A percentile compares a stretch with the other conserved stretches of the same genome.
phyloP scores from a whole-genome alignment of 192 early-diverging fungal genomes.

The Backusella liffmaniae region DNA sequence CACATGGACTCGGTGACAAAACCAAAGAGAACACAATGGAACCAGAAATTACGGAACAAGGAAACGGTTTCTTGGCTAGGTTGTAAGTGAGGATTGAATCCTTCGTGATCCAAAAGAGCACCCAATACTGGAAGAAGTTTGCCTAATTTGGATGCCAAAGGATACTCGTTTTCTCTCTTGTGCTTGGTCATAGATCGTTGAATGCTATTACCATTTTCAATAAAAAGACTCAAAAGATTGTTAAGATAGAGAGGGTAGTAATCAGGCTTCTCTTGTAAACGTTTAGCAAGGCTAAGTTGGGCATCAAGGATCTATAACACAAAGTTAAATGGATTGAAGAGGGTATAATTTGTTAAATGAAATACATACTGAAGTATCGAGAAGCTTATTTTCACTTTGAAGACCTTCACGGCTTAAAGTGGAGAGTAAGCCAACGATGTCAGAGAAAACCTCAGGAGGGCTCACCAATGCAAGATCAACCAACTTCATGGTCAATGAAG shows the following conservation, averaged over 20 bases:
- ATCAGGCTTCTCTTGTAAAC: conserved; percentile 49
- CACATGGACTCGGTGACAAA: conserved; percentile 73
- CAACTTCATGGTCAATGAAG: conserved; percentile 54
- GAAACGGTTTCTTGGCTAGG: conserved; percentile 61
- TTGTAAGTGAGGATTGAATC: conserved; percentile 56
- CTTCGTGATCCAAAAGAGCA: conserved; percentile 56
- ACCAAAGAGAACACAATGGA: conserved; percentile 79
- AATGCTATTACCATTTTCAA: conserved; percentile 60
- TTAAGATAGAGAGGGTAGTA: conserved; percentile 52
- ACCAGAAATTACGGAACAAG: conserved; percentile 90
- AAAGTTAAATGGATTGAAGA: background rate
- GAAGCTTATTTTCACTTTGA: conserved; percentile 43
- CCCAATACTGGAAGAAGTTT: conserved; percentile 60
- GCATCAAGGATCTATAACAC: conserved; percentile 43
- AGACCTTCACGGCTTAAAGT: conserved; percentile 45
- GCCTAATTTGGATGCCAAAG: conserved; percentile 49
- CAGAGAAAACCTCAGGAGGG: conserved; percentile 51
- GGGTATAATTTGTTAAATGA: background rate
- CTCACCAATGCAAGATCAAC: conserved; percentile 62
- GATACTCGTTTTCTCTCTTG: conserved; percentile 43
- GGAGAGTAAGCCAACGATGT: conserved; percentile 55
- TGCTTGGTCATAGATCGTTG: conserved; percentile 43
- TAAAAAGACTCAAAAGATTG: conserved; percentile 54
- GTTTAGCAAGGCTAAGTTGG: conserved; percentile 47
- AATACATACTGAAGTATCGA: conserved; percentile 47